A percentile compares a stretch with the other conserved stretches of the same genome.
Evolutionary conservation across 768 basidiomycete species (phyloP).

Genomic region (Glaciozyma antarctica): DNA sequence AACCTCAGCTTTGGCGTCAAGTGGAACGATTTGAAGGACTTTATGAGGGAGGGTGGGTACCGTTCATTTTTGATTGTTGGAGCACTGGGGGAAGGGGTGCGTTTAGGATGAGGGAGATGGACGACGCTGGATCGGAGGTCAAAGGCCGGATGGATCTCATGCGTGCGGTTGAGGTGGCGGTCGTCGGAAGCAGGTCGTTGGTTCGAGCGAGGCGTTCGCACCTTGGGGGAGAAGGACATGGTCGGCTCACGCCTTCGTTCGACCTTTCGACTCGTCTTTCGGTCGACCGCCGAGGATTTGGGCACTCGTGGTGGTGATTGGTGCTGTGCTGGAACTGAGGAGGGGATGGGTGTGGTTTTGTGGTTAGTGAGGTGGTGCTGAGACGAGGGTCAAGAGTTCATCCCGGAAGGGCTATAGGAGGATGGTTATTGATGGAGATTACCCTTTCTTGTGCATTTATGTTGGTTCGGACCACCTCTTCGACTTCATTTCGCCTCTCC

Average conservation of each 20-base stretch:
- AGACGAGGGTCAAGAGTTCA: constrained; percentile 8
- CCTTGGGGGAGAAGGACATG: too few species aligned
- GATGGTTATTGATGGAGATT: too few species aligned
- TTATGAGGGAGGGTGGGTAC: constrained; percentile 99
- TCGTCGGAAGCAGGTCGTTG: too few species aligned
- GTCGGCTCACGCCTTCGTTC: neutral
- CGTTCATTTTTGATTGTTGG: constrained; percentile 41
- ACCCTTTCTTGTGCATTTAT: neutral
- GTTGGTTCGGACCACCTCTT: neutral
- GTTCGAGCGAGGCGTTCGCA: too few species aligned
- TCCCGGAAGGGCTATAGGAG: neutral
- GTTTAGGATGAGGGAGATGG: constrained; percentile 8
- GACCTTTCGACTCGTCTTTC: neutral
- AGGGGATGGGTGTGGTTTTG: neutral
- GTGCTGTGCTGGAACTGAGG: neutral
- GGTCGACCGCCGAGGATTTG: neutral
- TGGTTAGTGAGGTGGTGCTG: neutral
- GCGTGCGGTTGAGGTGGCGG: too few species aligned
- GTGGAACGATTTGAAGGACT: constrained; percentile 98
- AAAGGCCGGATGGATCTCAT: too few species aligned
- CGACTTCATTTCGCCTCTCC: too few species aligned
- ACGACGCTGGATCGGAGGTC: too few species aligned
- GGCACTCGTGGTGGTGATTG: neutral
- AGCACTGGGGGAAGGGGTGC: constrained; percentile 20
- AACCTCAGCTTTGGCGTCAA: constrained; percentile 98